Percentiles rank a stretch among this genome's conserved stretches.
Conservation (phyloP, 139 green algal species). For the Asterochloris sp. region DNA sequence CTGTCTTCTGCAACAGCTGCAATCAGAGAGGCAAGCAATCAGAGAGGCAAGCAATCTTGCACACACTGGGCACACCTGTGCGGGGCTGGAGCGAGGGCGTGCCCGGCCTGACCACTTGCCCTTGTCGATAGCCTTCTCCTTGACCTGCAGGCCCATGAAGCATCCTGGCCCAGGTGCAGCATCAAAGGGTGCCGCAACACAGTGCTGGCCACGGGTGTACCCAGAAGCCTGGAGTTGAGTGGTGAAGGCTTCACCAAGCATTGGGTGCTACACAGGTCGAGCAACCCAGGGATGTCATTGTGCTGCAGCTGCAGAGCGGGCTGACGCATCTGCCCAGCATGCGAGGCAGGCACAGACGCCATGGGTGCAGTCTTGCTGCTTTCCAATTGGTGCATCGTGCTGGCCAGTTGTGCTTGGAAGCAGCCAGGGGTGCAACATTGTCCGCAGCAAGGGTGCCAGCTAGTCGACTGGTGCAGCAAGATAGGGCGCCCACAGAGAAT, state of each 20-base stretch:
- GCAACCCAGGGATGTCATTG: not conserved
- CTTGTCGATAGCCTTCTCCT: constrained; percentile 29
- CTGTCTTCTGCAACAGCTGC: no score
- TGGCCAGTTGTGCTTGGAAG: no score
- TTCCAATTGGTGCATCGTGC: no score
- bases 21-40: no score
- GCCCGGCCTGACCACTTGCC: constrained; percentile 29
- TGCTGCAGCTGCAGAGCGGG: not conserved
- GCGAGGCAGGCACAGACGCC: no score
- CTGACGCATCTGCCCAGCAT: no score
- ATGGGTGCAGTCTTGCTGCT: no score
- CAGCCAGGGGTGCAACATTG: not conserved
- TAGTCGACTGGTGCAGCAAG: not conserved
- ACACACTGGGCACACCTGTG: not conserved
- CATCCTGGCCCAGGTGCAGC: not conserved
- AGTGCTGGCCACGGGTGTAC: not conserved
- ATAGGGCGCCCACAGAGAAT: not conserved
- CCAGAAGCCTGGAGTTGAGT: not conserved
- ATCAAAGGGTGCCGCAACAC: not conserved
- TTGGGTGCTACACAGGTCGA: not conserved
- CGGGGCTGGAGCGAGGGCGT: not conserved
- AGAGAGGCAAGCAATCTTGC: not conserved
- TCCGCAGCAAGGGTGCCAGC: not conserved
- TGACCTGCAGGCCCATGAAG: constrained; percentile 3
- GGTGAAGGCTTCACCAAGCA: not conserved